Evolutionary conservation across 768 basidiomycete genomes (phyloP).

Genomic region (Cantharellus anzutake): DNA sequence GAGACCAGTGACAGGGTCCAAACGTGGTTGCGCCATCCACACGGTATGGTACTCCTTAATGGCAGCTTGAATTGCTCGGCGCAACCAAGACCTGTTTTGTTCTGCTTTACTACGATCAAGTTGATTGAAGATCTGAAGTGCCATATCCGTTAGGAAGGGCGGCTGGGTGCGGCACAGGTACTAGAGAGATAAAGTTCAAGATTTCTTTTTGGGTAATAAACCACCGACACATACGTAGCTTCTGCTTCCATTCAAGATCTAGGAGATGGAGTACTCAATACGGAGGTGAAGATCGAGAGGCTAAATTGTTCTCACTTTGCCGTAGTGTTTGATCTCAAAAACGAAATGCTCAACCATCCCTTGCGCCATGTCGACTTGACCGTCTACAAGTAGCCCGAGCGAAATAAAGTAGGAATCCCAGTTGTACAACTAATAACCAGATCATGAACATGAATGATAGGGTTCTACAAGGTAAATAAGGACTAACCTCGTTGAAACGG

Average conservation of each 20-base stretch:
- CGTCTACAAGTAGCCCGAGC: conserved; percentile 86
- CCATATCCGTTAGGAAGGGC: conserved; percentile 97
- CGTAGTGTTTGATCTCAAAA: conserved; percentile 96
- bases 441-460: not conserved
- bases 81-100: conserved; percentile 78
- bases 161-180: conserved; percentile 94
- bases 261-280: not conserved
- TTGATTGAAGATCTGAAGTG: conserved; percentile 92
- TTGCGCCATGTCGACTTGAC: conserved; percentile 84
- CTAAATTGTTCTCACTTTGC: conserved; percentile 29
- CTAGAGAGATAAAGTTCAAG: conserved; percentile 12
- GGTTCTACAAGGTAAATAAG: not conserved
- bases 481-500: conserved; percentile 72
- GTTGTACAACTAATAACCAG: conserved; percentile 50
- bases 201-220: not conserved
- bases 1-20: conserved; percentile 86
- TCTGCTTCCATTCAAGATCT: conserved; percentile 84
- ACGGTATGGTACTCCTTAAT: conserved; percentile 98
- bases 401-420: conserved; percentile 94
- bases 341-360: conserved; percentile 99
- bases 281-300: not conserved
- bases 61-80: conserved; percentile 87
- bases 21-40: conserved; percentile 88
- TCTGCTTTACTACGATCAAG: conserved; percentile 69
- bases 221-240: conserved; percentile 26